Percentiles rank a stretch among this genome's conserved stretches.
Conservation (phyloP, 2,329 filamentous ascomycete genomes). For the Ophiostoma ulmi region DNA sequence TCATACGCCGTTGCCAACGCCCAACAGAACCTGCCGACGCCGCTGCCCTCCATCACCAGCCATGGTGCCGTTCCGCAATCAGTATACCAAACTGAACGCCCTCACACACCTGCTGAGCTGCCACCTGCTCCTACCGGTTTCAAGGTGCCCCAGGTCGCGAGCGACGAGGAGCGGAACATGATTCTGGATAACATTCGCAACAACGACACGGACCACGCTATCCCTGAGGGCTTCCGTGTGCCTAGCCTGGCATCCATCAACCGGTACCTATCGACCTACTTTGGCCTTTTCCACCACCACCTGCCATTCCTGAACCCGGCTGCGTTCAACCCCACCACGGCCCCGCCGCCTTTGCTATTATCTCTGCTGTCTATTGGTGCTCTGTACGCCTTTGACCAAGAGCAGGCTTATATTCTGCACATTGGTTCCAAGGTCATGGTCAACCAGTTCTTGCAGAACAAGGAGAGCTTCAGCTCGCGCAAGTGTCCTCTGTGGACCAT, state of each 20-base stretch:
- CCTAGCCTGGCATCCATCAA: conserved; percentile 78
- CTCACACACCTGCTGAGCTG: conserved; percentile 64
- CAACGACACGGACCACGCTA: conserved; percentile 73
- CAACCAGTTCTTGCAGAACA: conserved; percentile 94
- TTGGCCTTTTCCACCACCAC: conserved; percentile 94
- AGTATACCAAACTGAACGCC: conserved; percentile 63
- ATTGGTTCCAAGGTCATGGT: conserved; percentile 96
- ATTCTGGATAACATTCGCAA: conserved; percentile 82
- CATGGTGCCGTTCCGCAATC: conserved; percentile 63
- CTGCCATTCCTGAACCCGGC: conserved; percentile 90
- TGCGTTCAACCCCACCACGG: conserved; percentile 76
- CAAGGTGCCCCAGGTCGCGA: conserved; percentile 72
- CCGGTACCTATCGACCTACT: conserved; percentile 91
- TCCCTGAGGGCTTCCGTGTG: conserved; percentile 84
- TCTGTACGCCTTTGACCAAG: conserved; percentile 93
- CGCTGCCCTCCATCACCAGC: conserved; percentile 65
- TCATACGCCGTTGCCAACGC: conserved; percentile 56
- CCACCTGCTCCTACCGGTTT: conserved; percentile 62
- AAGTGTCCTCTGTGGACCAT: conserved; percentile 98
- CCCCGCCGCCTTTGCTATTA: conserved; percentile 76
- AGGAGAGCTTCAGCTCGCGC: conserved; percentile 96
- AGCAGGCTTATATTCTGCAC: conserved; percentile 94
- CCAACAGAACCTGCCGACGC: conserved; percentile 52
- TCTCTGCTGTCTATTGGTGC: conserved; percentile 93
- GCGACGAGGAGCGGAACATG: conserved; percentile 76